These are phyloP conservation scores for Ophiostoma piceae DNA, from an alignment of 2,329 filamentous ascomycete species.

Conservation along the genomic window DNA sequence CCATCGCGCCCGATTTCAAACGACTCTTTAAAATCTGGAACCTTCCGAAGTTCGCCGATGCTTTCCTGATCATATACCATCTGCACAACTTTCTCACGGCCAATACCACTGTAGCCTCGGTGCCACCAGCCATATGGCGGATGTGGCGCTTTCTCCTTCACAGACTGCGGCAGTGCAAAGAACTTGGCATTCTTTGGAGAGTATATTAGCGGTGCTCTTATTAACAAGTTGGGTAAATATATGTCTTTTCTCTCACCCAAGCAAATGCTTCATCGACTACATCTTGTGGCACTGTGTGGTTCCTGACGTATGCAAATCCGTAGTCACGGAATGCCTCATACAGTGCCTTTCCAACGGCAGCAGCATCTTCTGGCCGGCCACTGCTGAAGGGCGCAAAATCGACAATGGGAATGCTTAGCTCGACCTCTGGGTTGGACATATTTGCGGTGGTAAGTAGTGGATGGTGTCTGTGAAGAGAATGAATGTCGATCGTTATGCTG, in stretches of 20 bases:
- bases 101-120: conserved; percentile 37
- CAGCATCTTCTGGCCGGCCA: not conserved
- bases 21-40: conserved; percentile 39
- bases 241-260: not conserved
- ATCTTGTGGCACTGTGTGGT: not conserved
- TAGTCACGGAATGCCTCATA: conserved; percentile 1
- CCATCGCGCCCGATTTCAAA: conserved; percentile 37
- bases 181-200: not conserved
- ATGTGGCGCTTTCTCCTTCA: conserved; percentile 35
- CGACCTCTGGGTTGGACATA: not conserved
- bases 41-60: conserved; percentile 27
- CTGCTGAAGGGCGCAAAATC: not conserved
- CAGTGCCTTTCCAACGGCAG: not conserved
- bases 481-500: not conserved
- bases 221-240: not conserved
- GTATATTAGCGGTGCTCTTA: not conserved
- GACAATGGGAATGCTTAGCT: not conserved
- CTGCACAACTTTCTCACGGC: conserved; percentile 36
- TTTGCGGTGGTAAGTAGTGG: not conserved
- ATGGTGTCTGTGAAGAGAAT: not conserved
- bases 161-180: conserved; percentile 16
- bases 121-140: conserved; percentile 37
- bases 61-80: conserved; percentile 33
- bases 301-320: not conserved
- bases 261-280: not conserved